These are phyloP conservation scores for Rhizopus stolonifer DNA, from an alignment of 371 early-diverging fungal genomes.

Conservation along the genomic window DNA sequence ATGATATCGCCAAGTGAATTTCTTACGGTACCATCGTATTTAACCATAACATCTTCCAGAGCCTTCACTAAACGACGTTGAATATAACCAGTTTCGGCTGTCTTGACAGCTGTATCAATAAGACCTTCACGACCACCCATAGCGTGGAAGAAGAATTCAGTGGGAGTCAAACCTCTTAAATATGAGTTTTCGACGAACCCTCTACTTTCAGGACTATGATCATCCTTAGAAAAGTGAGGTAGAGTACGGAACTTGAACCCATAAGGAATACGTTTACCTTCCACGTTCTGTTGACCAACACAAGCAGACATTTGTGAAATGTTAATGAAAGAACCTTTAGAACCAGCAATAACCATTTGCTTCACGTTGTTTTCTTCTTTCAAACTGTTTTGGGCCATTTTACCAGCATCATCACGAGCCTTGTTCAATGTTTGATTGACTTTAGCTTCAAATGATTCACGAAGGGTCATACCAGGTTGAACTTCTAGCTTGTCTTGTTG, in stretches of 20 bases:
- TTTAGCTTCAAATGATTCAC: slow-evolving; percentile 94
- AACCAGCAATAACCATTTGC: slow-evolving; percentile 98
- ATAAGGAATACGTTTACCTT: slow-evolving; percentile 98
- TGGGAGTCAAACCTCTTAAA: slow-evolving; percentile 94
- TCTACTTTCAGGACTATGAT: slow-evolving; percentile 94
- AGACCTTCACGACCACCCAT: slow-evolving; percentile 99
- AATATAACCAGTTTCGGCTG: slow-evolving; percentile 99
- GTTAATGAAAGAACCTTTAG: slow-evolving; percentile 99
- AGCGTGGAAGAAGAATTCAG: slow-evolving; percentile 99
- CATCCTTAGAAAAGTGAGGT: slow-evolving; percentile 98
- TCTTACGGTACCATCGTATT: slow-evolving; percentile 98
- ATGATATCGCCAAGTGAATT: slow-evolving; percentile 92
- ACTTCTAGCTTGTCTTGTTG: slow-evolving; percentile 87
- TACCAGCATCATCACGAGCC: slow-evolving; percentile 97
- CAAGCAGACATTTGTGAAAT: slow-evolving; percentile 99
- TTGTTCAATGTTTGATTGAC: slow-evolving; percentile 92
- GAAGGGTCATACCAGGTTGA: slow-evolving; percentile 97
- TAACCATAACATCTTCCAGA: slow-evolving; percentile 97
- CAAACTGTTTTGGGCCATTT: slow-evolving; percentile 84
- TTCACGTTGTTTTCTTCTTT: slow-evolving; percentile 96
- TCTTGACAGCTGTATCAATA: slow-evolving; percentile 99
- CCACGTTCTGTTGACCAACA: slow-evolving; percentile 99
- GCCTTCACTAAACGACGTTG: slow-evolving; percentile 99
- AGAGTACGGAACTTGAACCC: slow-evolving; percentile 96
- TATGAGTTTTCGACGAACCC: slow-evolving; percentile 99